Percentiles rank a stretch among this genome's conserved stretches.
These are phyloP conservation scores for Pseudotsuga menziesii DNA, from an alignment of 75 land plant species.

Conservation along the genomic window DNA sequence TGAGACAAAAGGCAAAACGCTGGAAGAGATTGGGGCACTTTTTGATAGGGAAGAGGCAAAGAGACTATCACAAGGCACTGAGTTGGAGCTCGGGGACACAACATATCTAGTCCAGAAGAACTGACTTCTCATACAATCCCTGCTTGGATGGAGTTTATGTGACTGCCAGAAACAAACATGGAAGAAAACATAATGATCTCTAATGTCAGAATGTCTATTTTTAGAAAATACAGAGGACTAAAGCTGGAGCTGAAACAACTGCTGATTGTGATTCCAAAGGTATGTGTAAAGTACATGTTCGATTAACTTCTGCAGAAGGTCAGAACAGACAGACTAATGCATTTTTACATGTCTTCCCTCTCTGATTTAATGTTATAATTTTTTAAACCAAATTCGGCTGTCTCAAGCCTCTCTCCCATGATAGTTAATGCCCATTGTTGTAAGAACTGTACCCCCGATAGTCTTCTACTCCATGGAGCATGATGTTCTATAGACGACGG, in stretches of 20 bases:
- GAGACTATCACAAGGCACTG: slow-evolving; percentile 18
- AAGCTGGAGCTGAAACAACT: neutral
- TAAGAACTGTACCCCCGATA: no score
- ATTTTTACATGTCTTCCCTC: neutral
- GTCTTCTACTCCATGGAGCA: no score
- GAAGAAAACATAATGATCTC: neutral
- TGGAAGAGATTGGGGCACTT: slow-evolving; percentile 46
- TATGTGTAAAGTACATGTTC: neutral
- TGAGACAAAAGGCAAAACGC: slow-evolving; percentile 59
- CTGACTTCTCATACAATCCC: neutral
- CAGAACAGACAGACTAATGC: neutral
- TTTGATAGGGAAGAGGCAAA: slow-evolving; percentile 23
- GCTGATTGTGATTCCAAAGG: neutral
- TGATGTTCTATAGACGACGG: no score
- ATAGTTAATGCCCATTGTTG: no score
- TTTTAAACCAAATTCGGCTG: neutral
- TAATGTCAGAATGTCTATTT: neutral
- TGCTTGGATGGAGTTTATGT: neutral
- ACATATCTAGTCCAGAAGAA: slow-evolving; percentile 34
- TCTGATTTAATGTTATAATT: neutral
- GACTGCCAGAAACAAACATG: neutral
- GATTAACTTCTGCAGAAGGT: neutral
- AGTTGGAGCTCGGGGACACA: slow-evolving; percentile 44
- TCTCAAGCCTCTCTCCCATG: no score
- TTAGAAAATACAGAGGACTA: neutral